Percentiles rank a stretch among this genome's conserved stretches.
Evolutionary conservation across 2,329 filamentous ascomycete species (phyloP).

Genomic region (Clathrospora elynae): DNA sequence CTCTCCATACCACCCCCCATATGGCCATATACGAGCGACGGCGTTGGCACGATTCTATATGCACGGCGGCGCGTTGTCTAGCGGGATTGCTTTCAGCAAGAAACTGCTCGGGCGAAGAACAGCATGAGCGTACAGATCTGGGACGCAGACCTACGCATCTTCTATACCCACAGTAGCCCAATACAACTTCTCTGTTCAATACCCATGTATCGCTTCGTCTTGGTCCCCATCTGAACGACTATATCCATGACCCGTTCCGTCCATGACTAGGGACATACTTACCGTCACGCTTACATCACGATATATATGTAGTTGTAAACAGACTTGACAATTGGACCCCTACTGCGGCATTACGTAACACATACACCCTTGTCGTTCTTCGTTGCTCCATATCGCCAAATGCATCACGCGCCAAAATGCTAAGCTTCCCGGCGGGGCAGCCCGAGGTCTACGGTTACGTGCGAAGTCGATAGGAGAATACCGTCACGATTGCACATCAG

Average conservation of each 20-base stretch:
- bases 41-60: constrained; percentile 17
- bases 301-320: no score
- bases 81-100: background rate
- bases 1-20: background rate
- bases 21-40: constrained; percentile 15
- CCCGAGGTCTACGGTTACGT: background rate
- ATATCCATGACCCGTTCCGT: no score
- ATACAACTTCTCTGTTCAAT: constrained; percentile 8
- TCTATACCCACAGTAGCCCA: constrained; percentile 16
- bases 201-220: no score
- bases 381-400: constrained; percentile 14
- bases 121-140: background rate
- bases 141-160: constrained; percentile 1
- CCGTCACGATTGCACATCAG: constrained; percentile 19
- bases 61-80: constrained; percentile 1
- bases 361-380: constrained; percentile 11
- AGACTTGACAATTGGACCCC: no score
- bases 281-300: no score
- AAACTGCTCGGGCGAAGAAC: no score
- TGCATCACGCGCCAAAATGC: constrained; percentile 17
- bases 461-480: constrained; percentile 35
- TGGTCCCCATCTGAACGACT: no score
- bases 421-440: constrained; percentile 23
- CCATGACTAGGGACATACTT: no score
- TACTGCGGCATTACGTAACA: constrained; percentile 16